Base-by-base conservation (phyloP, 2,329 filamentous ascomycete genomes). In the Beauveria sp. region DNA sequence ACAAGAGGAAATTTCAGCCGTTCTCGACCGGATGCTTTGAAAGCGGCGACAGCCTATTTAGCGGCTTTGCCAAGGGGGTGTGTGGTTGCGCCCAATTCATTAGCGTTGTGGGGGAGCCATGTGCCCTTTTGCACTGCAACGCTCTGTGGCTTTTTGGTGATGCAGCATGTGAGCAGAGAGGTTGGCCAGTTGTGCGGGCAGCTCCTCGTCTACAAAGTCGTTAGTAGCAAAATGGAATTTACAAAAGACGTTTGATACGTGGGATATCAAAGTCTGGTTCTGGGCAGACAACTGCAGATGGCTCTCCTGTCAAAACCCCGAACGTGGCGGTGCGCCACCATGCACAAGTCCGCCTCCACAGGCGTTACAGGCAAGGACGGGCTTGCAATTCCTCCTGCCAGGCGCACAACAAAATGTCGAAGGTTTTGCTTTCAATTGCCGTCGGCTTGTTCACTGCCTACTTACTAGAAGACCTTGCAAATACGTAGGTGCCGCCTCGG, bases 1-100 rank as follows among this genome's bases (percentile, higher is more conserved):
- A 51, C 20, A 51, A 59, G 56, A 52, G 48, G 48, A 59, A 53
- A 59, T 59, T 54, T 54, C 50, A 59, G 50, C 57, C 50, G 57
- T 59, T 54, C 57, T 53, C 50, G 48, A 59, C 56, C 56, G 14
- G 9, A 20, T 41, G n/a, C 26, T 51, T 59, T 44, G 37, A 59
- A 59, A 43, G 56, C 56, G 47, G 56, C 56, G 40, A 53, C 48
- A 46, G 50, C 48, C 41, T 37, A 40, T 40, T 56, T 59, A 59
- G 57, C 57, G 57, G 48, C 57, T 59, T 6, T 54, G 47, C 24
- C 24, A 46, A 37, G 55, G 46, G 55, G n/a, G 55, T 37, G 34
- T 16, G 34, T 37, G 34, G 34, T 44, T 10, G 18, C 16, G n/a
- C 10, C 30, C 10, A 28, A 50, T 28, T 47, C 43, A 47, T 56